Conservation (phyloP, 257 asterid genomes). For the Verbascum thapsus region DNA sequence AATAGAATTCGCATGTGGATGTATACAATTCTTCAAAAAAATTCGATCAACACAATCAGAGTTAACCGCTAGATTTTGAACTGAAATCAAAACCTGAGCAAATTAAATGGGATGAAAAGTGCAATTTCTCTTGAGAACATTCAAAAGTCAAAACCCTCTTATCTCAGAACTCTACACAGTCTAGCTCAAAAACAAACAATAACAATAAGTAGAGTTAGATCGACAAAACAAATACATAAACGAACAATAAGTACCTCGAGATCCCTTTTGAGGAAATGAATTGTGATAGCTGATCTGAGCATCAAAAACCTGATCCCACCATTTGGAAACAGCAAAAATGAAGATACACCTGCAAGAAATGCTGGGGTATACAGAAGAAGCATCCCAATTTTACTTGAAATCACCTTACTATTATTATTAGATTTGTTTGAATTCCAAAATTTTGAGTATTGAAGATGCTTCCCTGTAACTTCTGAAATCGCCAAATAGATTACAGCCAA, state of each 20-base stretch:
- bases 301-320: conserved; percentile 62
- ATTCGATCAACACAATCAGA: no score
- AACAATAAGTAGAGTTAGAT: not conserved
- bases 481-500: conserved; percentile 35
- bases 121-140: no score
- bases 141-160: no score
- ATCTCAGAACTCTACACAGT: no score
- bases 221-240: not conserved
- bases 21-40: no score
- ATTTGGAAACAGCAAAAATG: conserved; percentile 48
- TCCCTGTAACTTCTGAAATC: conserved; percentile 52
- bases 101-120: no score
- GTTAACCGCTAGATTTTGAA: no score
- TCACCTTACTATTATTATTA: not conserved
- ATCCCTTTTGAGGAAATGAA: conserved; percentile 74
- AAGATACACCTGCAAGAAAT: conserved; percentile 48
- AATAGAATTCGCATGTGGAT: no score
- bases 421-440: conserved; percentile 44
- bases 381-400: conserved; percentile 69
- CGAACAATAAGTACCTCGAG: conserved; percentile 52
- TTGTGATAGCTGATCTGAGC: conserved; percentile 53
- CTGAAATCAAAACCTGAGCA: no score
- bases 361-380: conserved; percentile 64
- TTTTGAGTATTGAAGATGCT: conserved; percentile 72
- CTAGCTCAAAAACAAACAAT: not conserved